Evolutionary conservation across 352 stramenopile genomes (phyloP).

Genomic region (Phytophthora constricta): DNA sequence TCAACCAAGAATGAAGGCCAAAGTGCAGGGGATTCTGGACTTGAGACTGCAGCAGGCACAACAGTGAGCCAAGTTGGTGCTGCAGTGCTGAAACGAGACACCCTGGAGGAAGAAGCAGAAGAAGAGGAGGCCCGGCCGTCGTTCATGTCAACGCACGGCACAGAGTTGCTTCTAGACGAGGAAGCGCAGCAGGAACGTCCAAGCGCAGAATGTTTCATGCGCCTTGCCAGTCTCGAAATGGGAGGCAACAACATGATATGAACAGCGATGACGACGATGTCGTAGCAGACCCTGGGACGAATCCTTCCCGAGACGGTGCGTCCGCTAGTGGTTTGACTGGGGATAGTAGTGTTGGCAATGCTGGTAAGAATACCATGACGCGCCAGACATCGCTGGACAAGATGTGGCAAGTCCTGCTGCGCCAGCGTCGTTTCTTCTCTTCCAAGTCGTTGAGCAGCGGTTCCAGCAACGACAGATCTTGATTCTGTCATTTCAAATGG

Average conservation of each 20-base stretch:
- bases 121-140: conserved; percentile 62
- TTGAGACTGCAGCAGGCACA: conserved; percentile 13
- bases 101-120: conserved; percentile 30
- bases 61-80: background rate
- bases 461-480: conserved; percentile 48
- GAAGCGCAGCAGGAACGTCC: conserved; percentile 46
- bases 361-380: conserved; percentile 5
- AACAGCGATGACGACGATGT: conserved; percentile 27
- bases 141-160: conserved; percentile 78
- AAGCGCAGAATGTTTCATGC: conserved; percentile 83
- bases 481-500: background rate
- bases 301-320: background rate
- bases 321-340: background rate
- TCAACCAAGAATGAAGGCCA: conserved; percentile 17
- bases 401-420: conserved; percentile 61
- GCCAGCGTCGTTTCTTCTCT: conserved; percentile 67
- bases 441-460: conserved; percentile 56
- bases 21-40: conserved; percentile 4
- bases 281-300: conserved; percentile 19
- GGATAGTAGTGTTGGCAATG: background rate
- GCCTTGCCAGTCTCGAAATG: conserved; percentile 68
- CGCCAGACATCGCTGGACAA: conserved; percentile 46
- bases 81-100: conserved; percentile 16
- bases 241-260: conserved; percentile 38
- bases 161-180: conserved; percentile 40